phyloP scores from a whole-genome alignment of 1,139 yeast genomes.

The Waltiozyma sp. region DNA sequence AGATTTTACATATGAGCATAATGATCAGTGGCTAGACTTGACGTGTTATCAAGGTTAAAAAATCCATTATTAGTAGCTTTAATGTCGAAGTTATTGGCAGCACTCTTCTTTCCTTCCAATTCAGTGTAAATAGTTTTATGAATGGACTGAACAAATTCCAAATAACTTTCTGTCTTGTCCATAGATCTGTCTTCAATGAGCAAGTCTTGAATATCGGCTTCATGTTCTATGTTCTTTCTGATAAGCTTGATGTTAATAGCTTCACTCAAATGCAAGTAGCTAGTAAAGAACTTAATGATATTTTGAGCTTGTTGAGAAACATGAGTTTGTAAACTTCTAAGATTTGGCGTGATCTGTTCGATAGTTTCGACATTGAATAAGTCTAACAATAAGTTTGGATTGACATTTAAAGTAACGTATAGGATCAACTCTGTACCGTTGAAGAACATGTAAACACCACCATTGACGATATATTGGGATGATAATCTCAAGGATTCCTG shows the following conservation, averaged over 20 bases:
- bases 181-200: constrained; percentile 69
- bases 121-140: constrained; percentile 52
- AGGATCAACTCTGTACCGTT: constrained; percentile 54
- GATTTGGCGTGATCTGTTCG: constrained; percentile 27
- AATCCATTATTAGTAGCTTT: not conserved
- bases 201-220: constrained; percentile 41
- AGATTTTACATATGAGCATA: not conserved
- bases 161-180: constrained; percentile 37
- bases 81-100: not conserved
- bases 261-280: constrained; percentile 28
- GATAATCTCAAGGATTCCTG: constrained; percentile 41
- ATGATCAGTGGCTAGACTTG: not conserved
- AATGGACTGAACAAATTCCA: constrained; percentile 49
- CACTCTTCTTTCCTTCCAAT: constrained; percentile 28
- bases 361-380: constrained; percentile 53
- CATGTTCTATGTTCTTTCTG: constrained; percentile 55
- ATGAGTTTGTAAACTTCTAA: constrained; percentile 64
- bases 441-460: constrained; percentile 73
- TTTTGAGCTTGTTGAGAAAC: constrained; percentile 62
- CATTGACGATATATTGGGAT: constrained; percentile 36
- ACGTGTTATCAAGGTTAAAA: not conserved
- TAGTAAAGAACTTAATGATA: constrained; percentile 40
- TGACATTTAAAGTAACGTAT: constrained; percentile 66
- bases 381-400: constrained; percentile 58
- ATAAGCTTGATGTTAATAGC: constrained; percentile 46